Percentiles rank a stretch among this genome's conserved stretches.
Conservation (phyloP, 1,139 yeast species). For the Yamadazyma triangularis region DNA sequence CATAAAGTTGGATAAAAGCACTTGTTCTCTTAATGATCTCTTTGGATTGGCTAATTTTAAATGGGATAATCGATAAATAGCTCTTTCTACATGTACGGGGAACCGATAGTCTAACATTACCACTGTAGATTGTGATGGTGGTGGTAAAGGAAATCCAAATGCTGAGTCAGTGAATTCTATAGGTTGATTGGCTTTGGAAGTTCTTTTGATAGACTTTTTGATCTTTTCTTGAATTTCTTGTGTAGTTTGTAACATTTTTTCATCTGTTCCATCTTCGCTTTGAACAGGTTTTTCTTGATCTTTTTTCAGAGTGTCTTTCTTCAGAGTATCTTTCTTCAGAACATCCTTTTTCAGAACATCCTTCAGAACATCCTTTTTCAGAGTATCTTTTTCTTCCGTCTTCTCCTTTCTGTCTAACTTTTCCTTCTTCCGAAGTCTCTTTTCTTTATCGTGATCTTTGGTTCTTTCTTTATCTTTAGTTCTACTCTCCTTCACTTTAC, state of each 20-base stretch:
- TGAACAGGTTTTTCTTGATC: conserved; percentile 5
- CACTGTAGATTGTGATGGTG: conserved; percentile 68
- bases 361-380: conserved; percentile 6
- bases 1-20: conserved; percentile 90
- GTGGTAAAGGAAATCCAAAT: conserved; percentile 82
- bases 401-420: conserved; percentile 6
- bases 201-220: conserved; percentile 39
- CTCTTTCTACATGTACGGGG: conserved; percentile 93
- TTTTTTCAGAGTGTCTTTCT: conserved; percentile 1
- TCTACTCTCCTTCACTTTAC: conserved; percentile 4
- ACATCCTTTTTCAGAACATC: not conserved
- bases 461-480: conserved; percentile 4
- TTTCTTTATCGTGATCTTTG: conserved; percentile 3
- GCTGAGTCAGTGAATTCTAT: conserved; percentile 77
- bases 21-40: conserved; percentile 88
- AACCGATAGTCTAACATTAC: conserved; percentile 80
- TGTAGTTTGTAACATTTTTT: conserved; percentile 29
- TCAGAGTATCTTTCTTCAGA: conserved; percentile 2
- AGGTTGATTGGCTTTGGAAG: conserved; percentile 60
- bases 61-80: conserved; percentile 88
- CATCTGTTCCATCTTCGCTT: conserved; percentile 8
- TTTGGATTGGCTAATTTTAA: conserved; percentile 91
- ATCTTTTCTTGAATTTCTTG: conserved; percentile 44
- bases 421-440: conserved; percentile 1
- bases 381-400: conserved; percentile 7